These are phyloP conservation scores for Scedosporium minutisporum DNA, from an alignment of 2,329 filamentous ascomycete genomes.

Conservation along the genomic window DNA sequence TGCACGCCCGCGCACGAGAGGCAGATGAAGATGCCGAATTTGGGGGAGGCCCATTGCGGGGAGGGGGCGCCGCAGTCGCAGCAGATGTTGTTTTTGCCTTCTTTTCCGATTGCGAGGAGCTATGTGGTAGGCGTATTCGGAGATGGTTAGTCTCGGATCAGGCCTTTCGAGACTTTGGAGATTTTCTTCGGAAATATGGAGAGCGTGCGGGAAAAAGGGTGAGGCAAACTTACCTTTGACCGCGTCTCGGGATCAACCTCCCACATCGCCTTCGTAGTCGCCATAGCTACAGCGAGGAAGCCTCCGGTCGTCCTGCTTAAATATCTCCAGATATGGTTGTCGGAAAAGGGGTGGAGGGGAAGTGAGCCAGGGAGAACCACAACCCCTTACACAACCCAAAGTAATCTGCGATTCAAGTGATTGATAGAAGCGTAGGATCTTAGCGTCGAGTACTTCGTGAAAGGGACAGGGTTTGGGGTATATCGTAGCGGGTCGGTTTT, in stretches of 20 bases:
- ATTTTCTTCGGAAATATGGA: background rate
- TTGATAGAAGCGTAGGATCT: background rate
- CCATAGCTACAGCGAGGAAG: conserved; percentile 16
- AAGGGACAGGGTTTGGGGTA: too few relatives aligned
- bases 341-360: background rate
- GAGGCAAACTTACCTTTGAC: conserved; percentile 60
- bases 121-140: conserved; percentile 24
- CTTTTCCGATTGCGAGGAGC: conserved; percentile 87
- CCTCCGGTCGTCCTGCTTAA: too few relatives aligned
- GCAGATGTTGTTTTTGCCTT: conserved; percentile 78
- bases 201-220: background rate
- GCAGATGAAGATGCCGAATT: conserved; percentile 98
- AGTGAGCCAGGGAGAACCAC: background rate
- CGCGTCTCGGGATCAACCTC: conserved; percentile 97
- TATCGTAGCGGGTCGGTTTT: background rate
- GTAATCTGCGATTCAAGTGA: too few relatives aligned
- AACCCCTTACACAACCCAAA: background rate
- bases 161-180: background rate
- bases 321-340: background rate
- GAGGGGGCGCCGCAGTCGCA: conserved; percentile 93
- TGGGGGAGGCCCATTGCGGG: conserved; percentile 95
- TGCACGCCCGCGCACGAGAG: conserved; percentile 92
- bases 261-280: conserved; percentile 80
- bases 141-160: background rate
- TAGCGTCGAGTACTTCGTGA: background rate